Base-by-base conservation (phyloP, 2,329 filamentous ascomycete species). In the Arachnomyces sp. region DNA sequence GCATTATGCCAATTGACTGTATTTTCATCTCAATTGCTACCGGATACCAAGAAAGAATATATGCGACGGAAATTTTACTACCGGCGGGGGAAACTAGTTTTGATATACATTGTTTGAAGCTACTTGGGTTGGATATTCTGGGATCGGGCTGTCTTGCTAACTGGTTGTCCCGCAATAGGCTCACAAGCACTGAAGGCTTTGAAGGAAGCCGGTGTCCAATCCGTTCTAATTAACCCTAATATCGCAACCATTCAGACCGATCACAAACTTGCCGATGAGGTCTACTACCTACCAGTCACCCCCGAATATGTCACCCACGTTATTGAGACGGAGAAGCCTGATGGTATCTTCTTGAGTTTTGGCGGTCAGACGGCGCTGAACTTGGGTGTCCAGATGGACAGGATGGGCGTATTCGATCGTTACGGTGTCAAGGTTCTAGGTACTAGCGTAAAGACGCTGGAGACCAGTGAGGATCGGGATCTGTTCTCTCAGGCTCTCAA, bases 191-290 rank as follows among this genome's bases (percentile, higher is more conserved):
- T 98, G 48, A 96, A 96, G 70, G 92, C 92, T 30, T 75, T 98
- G 46, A 96, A 94, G 68, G 90, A 96, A 70, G 90, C 89, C 48
- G 87, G 87, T 46, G 85, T 96, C 45, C 70, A 81, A 52, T 94
- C 90, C 7, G 84, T 96, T 40, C 79, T 96, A 49, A 89, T 96
- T 64, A 96, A 96, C 69, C 90, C 90, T 56, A 96, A 96, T 65
- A 96, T 96, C 63, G 90, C 90, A 45, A 96, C 92, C 43, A 96
- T 96, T 59, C 90, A 96, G 70, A 96, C 90, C 54, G 88, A 93
- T 64, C 90, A 96, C 74, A 82, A 83, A 57, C 83, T 96, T 60
- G 88, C 88, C 58, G 90, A 96, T 61, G 89, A 96, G 70, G 84
- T 96, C 58, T 96, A 96, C 75, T 96, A 95, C 68, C 82, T 96